Base-by-base conservation (phyloP, 108 stramenopile species). In the Cyclostephanos invisitatus region DNA sequence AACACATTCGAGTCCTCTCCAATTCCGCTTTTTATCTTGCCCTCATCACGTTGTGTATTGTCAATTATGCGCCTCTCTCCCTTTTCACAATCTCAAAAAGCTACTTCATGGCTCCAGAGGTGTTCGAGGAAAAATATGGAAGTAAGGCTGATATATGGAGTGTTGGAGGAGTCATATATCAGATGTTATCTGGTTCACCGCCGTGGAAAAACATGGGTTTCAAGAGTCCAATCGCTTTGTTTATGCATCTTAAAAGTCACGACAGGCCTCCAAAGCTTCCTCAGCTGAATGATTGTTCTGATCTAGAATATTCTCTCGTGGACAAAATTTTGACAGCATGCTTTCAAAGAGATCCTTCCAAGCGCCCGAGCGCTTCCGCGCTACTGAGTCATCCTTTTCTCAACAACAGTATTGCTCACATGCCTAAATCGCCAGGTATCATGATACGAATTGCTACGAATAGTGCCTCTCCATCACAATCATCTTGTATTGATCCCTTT, bases 191-290 rank as follows among this genome's bases (percentile, higher is more conserved):
- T 25, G 93, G 86, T 7, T 64, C 70, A 36, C 92, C 95, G 35
- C 97, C 97, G 18, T 97, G 95, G 95, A 96, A 94, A 72, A 85
- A 84, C 24, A 64, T 96, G 46, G 96, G 97, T 38, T 84, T 97
- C 67, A 93, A 88, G 53, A 96, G 95, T 65, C 96, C 98, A 18
- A 89, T 97, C 35, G 80, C 85, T 17, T 85, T 98, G 32, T 93
- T 97, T 56, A 87, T 92, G 29, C 78, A 89, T 62, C 80, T 97
- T 15, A 87, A 85, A 37, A 81, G 71, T 29, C 62, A 70, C n/a
- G 50, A 63, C n/a, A 85, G 79, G 8, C 78, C 84, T 42, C 92
- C 92, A 10, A 71, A 81, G 60, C 11, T 85, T 46, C 67, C 83
- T 18, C 22, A 24, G 40, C n/a, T 60, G 37, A 61, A 62, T 15